Evolutionary conservation across 169 alveolate species (phyloP).

Genomic region (Plasmodium knowlesi): DNA sequence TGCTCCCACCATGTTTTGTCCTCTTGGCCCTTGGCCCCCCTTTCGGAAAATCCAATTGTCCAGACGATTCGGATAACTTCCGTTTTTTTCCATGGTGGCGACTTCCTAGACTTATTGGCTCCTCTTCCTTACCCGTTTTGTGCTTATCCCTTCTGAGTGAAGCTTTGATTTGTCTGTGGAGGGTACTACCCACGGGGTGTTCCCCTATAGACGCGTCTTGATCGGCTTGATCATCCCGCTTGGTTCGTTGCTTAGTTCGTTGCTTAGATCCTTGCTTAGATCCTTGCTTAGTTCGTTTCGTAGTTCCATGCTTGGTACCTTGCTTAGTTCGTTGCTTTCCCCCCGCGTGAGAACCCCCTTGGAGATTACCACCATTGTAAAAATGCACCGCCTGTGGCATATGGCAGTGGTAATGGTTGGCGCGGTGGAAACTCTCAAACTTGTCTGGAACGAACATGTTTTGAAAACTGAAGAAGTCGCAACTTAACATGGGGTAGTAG

Average conservation of each 20-base stretch:
- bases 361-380: constrained; percentile 12
- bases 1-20: not conserved
- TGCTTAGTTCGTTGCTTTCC: not conserved
- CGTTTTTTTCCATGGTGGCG: not conserved
- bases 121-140: not conserved
- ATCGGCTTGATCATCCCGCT: not conserved
- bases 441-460: constrained; percentile 15
- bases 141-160: not conserved
- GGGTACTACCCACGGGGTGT: not conserved
- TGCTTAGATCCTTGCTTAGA: no score
- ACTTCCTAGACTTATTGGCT: not conserved
- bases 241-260: not conserved
- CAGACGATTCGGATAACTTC: not conserved
- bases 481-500: constrained; percentile 36
- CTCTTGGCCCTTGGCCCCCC: not conserved
- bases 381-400: not conserved
- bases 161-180: not conserved
- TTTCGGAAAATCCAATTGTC: not conserved
- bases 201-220: not conserved
- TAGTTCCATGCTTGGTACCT: no score
- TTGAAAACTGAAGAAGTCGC: constrained; percentile 29
- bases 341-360: not conserved
- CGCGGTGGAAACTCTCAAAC: constrained; percentile 25
- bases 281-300: no score
- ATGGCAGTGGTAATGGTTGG: constrained; percentile 58